Conservation (phyloP, 768 basidiomycete genomes). For the Podaxis rugospora region DNA sequence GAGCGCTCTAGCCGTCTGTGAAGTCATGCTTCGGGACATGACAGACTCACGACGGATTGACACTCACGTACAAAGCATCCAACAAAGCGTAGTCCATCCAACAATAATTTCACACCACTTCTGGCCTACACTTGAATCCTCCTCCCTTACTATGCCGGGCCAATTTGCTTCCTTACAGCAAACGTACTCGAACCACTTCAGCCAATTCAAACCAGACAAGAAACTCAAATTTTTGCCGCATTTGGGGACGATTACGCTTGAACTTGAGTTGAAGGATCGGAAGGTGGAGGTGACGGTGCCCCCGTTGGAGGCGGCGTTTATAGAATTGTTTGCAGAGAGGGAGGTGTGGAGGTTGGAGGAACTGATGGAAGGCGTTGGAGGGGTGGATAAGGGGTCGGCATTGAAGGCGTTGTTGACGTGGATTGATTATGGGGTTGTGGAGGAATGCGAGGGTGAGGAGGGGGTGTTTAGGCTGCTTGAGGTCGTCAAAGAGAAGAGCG, state of each 20-base stretch:
- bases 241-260: constrained; percentile 78
- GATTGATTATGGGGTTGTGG: constrained; percentile 79
- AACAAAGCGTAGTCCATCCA: constrained; percentile 73
- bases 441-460: constrained; percentile 57
- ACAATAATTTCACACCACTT: constrained; percentile 92
- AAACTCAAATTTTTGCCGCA: constrained; percentile 85
- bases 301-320: constrained; percentile 87
- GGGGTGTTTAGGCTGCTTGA: constrained; percentile 65
- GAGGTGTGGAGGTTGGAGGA: constrained; percentile 65
- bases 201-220: constrained; percentile 90
- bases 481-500: constrained; percentile 42
- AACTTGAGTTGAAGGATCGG: constrained; percentile 81
- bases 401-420: constrained; percentile 79
- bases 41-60: constrained; percentile 90
- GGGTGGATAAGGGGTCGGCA: constrained; percentile 58
- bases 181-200: constrained; percentile 72
- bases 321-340: constrained; percentile 68
- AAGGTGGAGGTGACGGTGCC: constrained; percentile 70
- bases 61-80: constrained; percentile 49
- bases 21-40: constrained; percentile 98
- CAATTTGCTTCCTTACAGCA: constrained; percentile 56
- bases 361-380: constrained; percentile 57
- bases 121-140: constrained; percentile 82
- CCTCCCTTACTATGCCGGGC: not conserved
- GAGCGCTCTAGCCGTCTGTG: constrained; percentile 87